Evolutionary conservation across 805 yeast genomes (phyloP).

Genomic region (Ogataea nonfermentans): DNA sequence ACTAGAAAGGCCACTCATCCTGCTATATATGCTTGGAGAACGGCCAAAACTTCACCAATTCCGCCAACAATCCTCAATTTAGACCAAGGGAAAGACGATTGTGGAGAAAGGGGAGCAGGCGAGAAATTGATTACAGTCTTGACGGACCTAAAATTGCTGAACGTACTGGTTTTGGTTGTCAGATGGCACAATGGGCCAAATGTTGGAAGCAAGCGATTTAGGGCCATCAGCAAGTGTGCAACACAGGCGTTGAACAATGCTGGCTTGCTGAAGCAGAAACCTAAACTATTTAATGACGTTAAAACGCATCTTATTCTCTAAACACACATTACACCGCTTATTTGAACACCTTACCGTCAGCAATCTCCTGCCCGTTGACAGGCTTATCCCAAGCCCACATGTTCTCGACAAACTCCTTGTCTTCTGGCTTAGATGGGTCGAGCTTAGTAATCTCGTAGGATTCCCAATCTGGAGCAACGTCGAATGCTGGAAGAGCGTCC

Average conservation of each 20-base stretch:
- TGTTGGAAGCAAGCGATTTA: conserved; percentile 67
- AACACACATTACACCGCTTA: conserved; percentile 37
- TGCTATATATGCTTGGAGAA: conserved; percentile 72
- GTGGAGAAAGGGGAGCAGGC: conserved; percentile 80
- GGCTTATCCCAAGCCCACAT: conserved; percentile 99
- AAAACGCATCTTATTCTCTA: conserved; percentile 12
- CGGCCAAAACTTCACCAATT: conserved; percentile 31
- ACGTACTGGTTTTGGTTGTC: conserved; percentile 65
- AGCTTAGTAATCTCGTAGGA: conserved; percentile 81
- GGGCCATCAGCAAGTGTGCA: conserved; percentile 60
- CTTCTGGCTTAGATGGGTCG: conserved; percentile 74
- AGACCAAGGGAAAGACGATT: conserved; percentile 63
- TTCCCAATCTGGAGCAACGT: conserved; percentile 99
- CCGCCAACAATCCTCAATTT: conserved; percentile 25
- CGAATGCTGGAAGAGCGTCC: conserved; percentile 85
- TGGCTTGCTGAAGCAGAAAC: conserved; percentile 23
- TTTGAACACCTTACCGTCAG: conserved; percentile 97
- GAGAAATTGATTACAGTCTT: conserved; percentile 52
- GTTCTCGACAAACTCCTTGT: conserved; percentile 78
- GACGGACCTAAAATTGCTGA: conserved; percentile 46
- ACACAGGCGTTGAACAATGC: conserved; percentile 47
- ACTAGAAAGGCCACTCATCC: conserved; percentile 66
- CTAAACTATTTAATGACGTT: conserved; percentile 9
- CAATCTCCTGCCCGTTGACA: conserved; percentile 79
- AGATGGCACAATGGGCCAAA: conserved; percentile 84